phyloP scores from a whole-genome alignment of 176 grass and related monocot genomes.

The Triticum urartu region DNA sequence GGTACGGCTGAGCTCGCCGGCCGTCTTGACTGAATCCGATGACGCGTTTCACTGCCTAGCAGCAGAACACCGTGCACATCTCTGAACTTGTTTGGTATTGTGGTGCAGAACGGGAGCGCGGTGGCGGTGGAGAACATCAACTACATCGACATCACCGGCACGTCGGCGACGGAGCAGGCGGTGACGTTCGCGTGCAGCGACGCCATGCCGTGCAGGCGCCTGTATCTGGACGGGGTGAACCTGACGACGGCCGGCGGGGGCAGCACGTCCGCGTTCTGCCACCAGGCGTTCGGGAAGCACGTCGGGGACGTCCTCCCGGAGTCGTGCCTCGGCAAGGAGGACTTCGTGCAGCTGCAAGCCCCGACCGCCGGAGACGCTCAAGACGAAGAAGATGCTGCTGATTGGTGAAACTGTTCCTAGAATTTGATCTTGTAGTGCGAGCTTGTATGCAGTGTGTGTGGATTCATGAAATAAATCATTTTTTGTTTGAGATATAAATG shows the following conservation, averaged over 20 bases:
- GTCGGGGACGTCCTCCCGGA: constrained; percentile 29
- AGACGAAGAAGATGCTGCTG: neutral
- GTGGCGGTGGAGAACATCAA: constrained; percentile 34
- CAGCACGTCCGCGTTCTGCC: constrained; percentile 17
- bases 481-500: too few relatives aligned
- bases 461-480: too few relatives aligned
- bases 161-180: constrained; percentile 35
- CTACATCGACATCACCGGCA: constrained; percentile 46
- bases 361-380: neutral
- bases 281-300: constrained; percentile 30
- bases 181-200: constrained; percentile 51
- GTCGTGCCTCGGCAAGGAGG: constrained; percentile 35
- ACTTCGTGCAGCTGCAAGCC: constrained; percentile 13
- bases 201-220: constrained; percentile 26
- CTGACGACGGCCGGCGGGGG: constrained; percentile 17
- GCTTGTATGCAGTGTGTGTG: neutral
- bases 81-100: neutral
- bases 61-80: neutral
- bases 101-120: neutral
- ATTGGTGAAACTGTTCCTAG: neutral
- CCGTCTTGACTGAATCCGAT: neutral
- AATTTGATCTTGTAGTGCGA: neutral
- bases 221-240: constrained; percentile 30
- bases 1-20: constrained; percentile 14
- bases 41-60: neutral